A percentile compares a stretch with the other conserved stretches of the same genome.
These are phyloP conservation scores for Lodderomyces margitis DNA, from an alignment of 1,139 yeast genomes.

Conservation along the genomic window DNA sequence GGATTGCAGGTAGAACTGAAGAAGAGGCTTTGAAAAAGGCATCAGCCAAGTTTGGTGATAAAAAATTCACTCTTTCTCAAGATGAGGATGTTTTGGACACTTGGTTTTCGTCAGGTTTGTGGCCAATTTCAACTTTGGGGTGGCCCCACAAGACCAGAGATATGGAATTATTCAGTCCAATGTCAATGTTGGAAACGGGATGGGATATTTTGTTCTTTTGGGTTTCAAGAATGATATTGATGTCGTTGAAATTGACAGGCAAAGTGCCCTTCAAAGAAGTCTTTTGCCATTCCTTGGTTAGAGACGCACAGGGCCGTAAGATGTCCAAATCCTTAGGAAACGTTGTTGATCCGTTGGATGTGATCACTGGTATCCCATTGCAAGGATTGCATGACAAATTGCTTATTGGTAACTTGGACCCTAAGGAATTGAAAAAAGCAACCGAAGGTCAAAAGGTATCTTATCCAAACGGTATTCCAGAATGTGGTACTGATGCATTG, in stretches of 20 bases:
- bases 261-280: constrained; percentile 92
- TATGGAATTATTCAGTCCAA: constrained; percentile 77
- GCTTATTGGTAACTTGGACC: constrained; percentile 79
- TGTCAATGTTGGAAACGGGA: constrained; percentile 94
- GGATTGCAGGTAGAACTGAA: constrained; percentile 86
- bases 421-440: constrained; percentile 85
- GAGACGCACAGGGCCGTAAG: constrained; percentile 99
- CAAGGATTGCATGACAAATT: constrained; percentile 79
- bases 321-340: constrained; percentile 98
- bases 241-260: constrained; percentile 89
- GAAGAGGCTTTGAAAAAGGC: constrained; percentile 90
- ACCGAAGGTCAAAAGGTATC: constrained; percentile 83
- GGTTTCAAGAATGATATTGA: constrained; percentile 95
- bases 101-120: constrained; percentile 97
- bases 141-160: constrained; percentile 88
- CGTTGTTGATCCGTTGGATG: constrained; percentile 94
- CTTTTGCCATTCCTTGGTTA: constrained; percentile 95
- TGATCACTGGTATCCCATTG: constrained; percentile 81
- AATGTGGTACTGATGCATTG: constrained; percentile 98
- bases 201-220: constrained; percentile 99
- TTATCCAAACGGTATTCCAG: constrained; percentile 97
- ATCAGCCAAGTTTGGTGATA: constrained; percentile 63
- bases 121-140: constrained; percentile 97
- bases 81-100: constrained; percentile 98
- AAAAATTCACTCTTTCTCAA: constrained; percentile 76